phyloP scores from a whole-genome alignment of 441 rosid genomes.

The Pelargonium australe region DNA sequence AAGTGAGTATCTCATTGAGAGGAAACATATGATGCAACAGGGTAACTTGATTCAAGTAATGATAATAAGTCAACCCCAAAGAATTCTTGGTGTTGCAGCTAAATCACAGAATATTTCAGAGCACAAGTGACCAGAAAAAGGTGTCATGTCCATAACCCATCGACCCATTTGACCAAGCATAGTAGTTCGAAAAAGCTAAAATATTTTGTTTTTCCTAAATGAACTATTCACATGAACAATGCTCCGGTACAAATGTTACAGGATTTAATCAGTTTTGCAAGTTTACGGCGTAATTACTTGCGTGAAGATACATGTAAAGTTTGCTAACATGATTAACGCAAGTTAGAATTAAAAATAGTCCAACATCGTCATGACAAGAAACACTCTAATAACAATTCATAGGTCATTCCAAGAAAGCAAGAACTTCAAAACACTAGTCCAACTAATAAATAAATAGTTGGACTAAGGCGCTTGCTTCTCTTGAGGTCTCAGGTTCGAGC shows the following conservation, averaged over 20 bases:
- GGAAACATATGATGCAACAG: background rate
- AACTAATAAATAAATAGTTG: background rate
- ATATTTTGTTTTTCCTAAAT: too few species aligned
- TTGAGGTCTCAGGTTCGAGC: too few species aligned
- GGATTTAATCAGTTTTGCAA: background rate
- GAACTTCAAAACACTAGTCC: background rate
- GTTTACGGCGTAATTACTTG: background rate
- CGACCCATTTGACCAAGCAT: too few species aligned
- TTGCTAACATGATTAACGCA: background rate
- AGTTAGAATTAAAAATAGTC: background rate
- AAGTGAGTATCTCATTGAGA: background rate
- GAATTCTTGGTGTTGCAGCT: background rate
- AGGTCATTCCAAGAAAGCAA: background rate
- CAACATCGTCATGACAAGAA: background rate
- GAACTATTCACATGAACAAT: too few species aligned
- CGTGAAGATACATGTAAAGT: background rate
- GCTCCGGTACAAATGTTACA: too few species aligned
- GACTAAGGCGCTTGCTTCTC: too few species aligned
- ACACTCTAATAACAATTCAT: background rate
- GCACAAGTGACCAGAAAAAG: too few species aligned
- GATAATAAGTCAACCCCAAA: too few species aligned
- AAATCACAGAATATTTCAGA: background rate
- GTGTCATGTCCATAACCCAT: too few species aligned
- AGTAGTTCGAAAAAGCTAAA: too few species aligned
- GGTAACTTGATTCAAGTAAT: background rate